phyloP scores from a whole-genome alignment of 2,329 filamentous ascomycete species.

The Fusarium multiceps region DNA sequence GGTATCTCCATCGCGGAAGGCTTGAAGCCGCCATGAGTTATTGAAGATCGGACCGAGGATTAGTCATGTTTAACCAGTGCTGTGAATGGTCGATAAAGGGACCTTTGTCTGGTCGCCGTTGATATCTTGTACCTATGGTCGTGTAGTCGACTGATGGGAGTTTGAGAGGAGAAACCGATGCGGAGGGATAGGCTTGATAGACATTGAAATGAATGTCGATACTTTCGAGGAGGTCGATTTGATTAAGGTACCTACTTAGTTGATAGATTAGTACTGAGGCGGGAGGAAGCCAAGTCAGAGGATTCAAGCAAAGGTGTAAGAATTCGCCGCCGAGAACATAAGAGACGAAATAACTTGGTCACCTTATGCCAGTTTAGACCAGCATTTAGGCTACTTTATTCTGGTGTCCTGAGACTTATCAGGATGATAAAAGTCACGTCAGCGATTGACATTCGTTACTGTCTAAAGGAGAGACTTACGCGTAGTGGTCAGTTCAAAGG shows the following conservation, averaged over 20 bases:
- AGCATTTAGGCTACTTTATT: neutral
- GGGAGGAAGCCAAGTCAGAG: neutral
- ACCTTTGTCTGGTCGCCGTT: neutral
- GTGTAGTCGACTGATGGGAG: neutral
- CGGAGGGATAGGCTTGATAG: neutral
- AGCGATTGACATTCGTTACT: neutral
- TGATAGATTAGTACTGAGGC: neutral
- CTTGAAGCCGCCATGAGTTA: neutral
- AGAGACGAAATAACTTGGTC: neutral
- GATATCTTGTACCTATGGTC: neutral
- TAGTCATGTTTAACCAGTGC: neutral
- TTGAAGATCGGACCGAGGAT: constrained; percentile 11
- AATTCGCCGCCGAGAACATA: neutral
- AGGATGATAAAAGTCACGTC: neutral
- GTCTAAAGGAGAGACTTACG: neutral
- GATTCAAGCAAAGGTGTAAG: neutral
- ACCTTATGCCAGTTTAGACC: neutral
- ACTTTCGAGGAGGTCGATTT: too few species aligned
- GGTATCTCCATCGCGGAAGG: neutral
- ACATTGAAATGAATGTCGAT: neutral
- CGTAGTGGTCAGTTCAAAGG: neutral
- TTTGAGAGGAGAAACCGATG: neutral
- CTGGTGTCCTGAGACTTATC: neutral
- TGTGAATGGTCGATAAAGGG: neutral
- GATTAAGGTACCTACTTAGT: neutral